Evolutionary conservation across 108 stramenopile genomes (phyloP).

Genomic region (Bacterosira constricta): DNA sequence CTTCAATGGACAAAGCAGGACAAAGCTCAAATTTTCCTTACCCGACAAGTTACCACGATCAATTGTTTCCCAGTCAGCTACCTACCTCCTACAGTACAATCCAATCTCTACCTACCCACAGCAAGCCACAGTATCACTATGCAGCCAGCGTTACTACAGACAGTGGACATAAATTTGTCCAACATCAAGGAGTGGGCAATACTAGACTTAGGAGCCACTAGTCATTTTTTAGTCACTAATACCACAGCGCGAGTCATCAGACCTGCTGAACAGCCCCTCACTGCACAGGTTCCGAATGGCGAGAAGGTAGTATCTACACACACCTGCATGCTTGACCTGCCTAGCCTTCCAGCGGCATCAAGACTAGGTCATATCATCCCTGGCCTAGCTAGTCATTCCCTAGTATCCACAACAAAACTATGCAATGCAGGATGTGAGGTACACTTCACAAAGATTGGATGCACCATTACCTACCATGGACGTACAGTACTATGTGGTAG

Average conservation of each 20-base stretch:
- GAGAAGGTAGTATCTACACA: neutral
- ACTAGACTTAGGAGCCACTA: conserved; percentile 4
- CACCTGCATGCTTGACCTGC: conserved; percentile 1
- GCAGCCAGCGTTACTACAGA: neutral
- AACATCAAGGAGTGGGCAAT: neutral
- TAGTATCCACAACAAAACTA: neutral
- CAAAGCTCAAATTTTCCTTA: too few relatives aligned
- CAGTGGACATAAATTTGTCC: neutral
- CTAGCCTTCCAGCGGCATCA: neutral
- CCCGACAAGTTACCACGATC: too few relatives aligned
- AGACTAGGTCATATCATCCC: conserved; percentile 12
- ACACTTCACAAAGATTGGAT: neutral
- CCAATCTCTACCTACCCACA: too few relatives aligned
- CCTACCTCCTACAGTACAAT: too few relatives aligned
- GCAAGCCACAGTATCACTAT: too few relatives aligned
- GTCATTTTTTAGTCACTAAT: conserved; percentile 2
- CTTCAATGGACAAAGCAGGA: too few relatives aligned
- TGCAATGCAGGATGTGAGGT: conserved; percentile 18
- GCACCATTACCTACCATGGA: conserved; percentile 1
- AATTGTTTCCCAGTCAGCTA: too few relatives aligned
- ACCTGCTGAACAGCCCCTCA: neutral
- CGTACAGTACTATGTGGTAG: neutral
- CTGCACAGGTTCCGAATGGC: conserved; percentile 2
- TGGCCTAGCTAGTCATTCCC: neutral
- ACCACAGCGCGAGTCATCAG: neutral